phyloP scores from a whole-genome alignment of 164 flowering plant species.

The Vitis cinerea region DNA sequence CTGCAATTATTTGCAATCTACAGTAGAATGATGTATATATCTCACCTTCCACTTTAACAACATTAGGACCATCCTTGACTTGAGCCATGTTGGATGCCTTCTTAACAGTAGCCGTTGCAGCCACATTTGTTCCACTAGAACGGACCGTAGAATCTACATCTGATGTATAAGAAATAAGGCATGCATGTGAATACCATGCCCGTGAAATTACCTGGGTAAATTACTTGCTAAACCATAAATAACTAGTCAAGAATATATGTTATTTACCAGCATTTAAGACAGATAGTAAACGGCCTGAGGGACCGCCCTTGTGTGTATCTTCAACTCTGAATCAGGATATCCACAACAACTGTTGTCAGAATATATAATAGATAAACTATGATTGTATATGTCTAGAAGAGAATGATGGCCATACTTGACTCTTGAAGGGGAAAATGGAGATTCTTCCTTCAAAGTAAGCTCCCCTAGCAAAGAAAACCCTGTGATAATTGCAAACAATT shows the following conservation, averaged over 20 bases:
- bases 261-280: conserved; percentile 48
- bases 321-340: conserved; percentile 48
- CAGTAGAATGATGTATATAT: neutral
- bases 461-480: conserved; percentile 50
- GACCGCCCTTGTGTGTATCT: conserved; percentile 50
- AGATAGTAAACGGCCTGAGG: conserved; percentile 45
- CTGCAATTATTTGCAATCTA: neutral
- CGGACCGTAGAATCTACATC: conserved; percentile 16
- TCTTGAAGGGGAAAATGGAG: conserved; percentile 56
- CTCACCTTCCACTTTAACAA: conserved; percentile 30
- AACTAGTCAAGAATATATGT: conserved; percentile 3
- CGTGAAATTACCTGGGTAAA: neutral
- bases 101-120: conserved; percentile 18
- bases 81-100: conserved; percentile 23
- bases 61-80: conserved; percentile 20
- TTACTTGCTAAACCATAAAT: neutral
- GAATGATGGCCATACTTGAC: conserved; percentile 54
- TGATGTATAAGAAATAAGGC: conserved; percentile 9
- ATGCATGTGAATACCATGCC: neutral
- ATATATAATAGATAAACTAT: neutral
- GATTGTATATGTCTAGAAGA: neutral
- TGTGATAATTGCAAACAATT: conserved; percentile 21
- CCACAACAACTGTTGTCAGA: conserved; percentile 9
- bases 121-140: conserved; percentile 9
- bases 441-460: conserved; percentile 57